Base-by-base conservation (phyloP, 2,329 filamentous ascomycete genomes). In the Dactylonectria macrodidyma region DNA sequence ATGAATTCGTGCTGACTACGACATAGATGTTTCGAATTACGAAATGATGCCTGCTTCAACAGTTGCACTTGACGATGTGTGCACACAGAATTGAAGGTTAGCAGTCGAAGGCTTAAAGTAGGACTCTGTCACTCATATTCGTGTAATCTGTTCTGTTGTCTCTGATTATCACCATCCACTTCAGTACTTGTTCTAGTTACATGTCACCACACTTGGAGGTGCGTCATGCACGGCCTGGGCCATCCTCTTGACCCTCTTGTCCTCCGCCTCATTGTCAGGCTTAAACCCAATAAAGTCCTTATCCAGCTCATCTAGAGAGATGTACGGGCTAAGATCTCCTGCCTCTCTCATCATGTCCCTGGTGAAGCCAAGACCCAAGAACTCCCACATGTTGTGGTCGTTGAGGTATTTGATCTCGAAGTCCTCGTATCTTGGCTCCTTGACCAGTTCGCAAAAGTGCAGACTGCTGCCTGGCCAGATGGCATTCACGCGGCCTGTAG, bases 351-450 rank as follows among this genome's bases (percentile, higher is more conserved):
- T 24, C 59, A 61, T 61, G 7, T 61, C 50, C 2, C 26, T 55
- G 1, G 59, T 61, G n/a, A 61, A 61, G 1, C 59, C 59, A 9
- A 61, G 59, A 11, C 59, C 59, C 6, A 46, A 5, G 11, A 61
- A 61, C 16, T 34, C 59, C 59, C 59, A 61, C 48, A 61, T 61
- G 38, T 61, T 61, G 16, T 54, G 34, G 12, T 46, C 46, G 34
- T 61, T 61, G 22, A 58, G 41, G 46, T 64, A 64, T 11, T 57
- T 16, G 14, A 64, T 64, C 14, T 64, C 61, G 24, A 58, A 64
- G n/a, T 64, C 61, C 30, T 64, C 61, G 9, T 58, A 64, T 14
- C 61, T 38, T 6, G 54, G 52, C 33, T 51, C 36, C 19, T 22
- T 11, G 10, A 64, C 44, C 44, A 52, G 6, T 24, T 64, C 61